A percentile compares a stretch with the other conserved stretches of the same genome.
phyloP scores from a whole-genome alignment of 805 yeast genomes.

The Brettanomyces anomalus region DNA sequence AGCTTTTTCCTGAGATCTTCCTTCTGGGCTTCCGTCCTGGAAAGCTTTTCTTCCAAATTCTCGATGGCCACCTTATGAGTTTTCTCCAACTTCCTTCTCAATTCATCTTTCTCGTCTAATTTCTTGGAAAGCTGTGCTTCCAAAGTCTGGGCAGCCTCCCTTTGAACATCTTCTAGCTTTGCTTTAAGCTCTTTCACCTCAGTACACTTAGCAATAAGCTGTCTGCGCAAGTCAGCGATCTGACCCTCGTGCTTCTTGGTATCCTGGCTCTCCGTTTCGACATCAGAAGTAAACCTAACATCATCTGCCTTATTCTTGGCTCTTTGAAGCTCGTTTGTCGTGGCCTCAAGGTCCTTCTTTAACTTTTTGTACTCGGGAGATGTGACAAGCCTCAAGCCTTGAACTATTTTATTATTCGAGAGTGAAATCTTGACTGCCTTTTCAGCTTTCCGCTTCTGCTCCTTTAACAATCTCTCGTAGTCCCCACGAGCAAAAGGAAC shows the following conservation, averaged over 20 bases:
- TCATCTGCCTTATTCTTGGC: too few species aligned
- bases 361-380: background rate
- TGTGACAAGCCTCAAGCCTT: background rate
- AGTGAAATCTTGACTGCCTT: background rate
- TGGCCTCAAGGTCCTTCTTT: background rate
- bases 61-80: background rate
- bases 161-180: background rate
- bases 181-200: background rate
- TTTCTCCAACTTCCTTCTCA: background rate
- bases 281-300: too few species aligned
- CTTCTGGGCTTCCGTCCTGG: background rate
- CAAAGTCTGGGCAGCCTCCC: background rate
- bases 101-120: background rate
- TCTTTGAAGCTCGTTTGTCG: too few species aligned
- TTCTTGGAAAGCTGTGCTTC: background rate
- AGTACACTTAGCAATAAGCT: background rate
- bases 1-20: too few species aligned
- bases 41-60: background rate
- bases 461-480: background rate
- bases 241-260: conserved; percentile 1
- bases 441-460: conserved; percentile 9
- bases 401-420: background rate
- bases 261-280: background rate
- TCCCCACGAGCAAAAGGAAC: conserved; percentile 1
- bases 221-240: conserved; percentile 1